Evolutionary conservation across 129 eudicot species (phyloP).

Genomic region (Flaveria trinervia): DNA sequence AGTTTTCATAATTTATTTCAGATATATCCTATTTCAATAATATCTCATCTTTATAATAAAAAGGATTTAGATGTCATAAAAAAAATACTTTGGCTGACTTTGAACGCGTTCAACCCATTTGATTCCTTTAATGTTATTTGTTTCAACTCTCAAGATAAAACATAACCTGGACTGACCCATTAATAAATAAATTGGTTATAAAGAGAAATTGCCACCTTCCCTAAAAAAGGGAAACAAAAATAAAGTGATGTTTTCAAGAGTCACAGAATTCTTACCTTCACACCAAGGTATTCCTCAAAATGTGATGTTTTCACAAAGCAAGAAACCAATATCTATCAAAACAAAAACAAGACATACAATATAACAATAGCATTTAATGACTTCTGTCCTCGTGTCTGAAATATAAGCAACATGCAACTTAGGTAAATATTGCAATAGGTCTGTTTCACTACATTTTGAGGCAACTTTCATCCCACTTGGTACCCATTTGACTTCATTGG

Average conservation of each 20-base stretch:
- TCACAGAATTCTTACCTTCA: constrained; percentile 33
- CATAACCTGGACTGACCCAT: background rate
- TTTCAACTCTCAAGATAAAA: background rate
- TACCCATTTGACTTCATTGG: background rate
- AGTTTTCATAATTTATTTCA: too few species aligned
- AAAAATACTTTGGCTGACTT: background rate
- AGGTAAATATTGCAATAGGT: background rate
- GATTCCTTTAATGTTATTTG: background rate
- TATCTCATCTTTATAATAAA: background rate
- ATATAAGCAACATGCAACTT: background rate
- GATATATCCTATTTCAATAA: too few species aligned
- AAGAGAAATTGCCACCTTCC: background rate
- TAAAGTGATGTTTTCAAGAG: constrained; percentile 4
- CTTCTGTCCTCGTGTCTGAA: background rate
- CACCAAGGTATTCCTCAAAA: constrained; percentile 72
- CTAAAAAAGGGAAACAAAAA: background rate
- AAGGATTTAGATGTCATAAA: background rate
- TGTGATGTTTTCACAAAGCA: constrained; percentile 84
- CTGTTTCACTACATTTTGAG: background rate
- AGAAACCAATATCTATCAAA: constrained; percentile 63
- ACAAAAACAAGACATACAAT: constrained; percentile 15
- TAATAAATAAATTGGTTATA: background rate
- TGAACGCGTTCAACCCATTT: background rate
- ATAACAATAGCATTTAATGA: constrained; percentile 20
- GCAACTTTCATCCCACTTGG: background rate